A percentile compares a stretch with the other conserved stretches of the same genome.
Conservation (phyloP, 169 alveolate species). For the Neospora caninum region DNA sequence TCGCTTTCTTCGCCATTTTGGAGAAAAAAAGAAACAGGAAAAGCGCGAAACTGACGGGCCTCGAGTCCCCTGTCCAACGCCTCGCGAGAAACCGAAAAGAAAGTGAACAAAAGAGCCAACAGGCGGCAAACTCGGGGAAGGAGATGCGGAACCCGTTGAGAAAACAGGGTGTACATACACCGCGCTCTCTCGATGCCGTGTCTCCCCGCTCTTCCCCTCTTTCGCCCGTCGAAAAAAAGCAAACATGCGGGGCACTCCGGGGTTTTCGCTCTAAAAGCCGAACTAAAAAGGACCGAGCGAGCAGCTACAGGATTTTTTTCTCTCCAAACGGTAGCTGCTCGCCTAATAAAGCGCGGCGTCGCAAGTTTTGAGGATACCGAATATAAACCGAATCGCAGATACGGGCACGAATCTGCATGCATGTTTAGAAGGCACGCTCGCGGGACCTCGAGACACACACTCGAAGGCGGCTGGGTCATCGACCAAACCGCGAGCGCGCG, state of each 20-base stretch:
- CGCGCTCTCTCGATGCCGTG: neutral
- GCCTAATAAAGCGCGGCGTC: neutral
- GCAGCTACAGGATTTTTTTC: too few relatives aligned
- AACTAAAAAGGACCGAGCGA: too few relatives aligned
- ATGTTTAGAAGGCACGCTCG: too few relatives aligned
- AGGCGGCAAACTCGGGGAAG: neutral
- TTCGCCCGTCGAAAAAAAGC: too few relatives aligned
- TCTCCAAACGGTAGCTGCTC: neutral
- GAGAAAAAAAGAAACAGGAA: neutral
- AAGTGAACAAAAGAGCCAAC: neutral
- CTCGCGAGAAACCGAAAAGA: neutral
- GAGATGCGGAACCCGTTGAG: neutral
- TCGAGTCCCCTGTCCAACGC: too few relatives aligned
- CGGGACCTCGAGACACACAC: too few relatives aligned
- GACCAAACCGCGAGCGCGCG: too few relatives aligned
- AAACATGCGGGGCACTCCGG: neutral
- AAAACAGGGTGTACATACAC: too few relatives aligned
- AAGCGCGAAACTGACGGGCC: neutral
- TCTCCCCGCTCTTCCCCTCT: slow-evolving; percentile 1
- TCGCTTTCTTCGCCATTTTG: slow-evolving; percentile 63
- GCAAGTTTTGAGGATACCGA: neutral
- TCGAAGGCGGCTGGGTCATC: too few relatives aligned
- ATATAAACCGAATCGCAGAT: too few relatives aligned
- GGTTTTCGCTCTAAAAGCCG: neutral
- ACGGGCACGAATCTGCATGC: too few relatives aligned